A percentile compares a stretch with the other conserved stretches of the same genome.
Evolutionary conservation across 2,329 filamentous ascomycete species (phyloP).

Genomic region (Scytalidium sp.): DNA sequence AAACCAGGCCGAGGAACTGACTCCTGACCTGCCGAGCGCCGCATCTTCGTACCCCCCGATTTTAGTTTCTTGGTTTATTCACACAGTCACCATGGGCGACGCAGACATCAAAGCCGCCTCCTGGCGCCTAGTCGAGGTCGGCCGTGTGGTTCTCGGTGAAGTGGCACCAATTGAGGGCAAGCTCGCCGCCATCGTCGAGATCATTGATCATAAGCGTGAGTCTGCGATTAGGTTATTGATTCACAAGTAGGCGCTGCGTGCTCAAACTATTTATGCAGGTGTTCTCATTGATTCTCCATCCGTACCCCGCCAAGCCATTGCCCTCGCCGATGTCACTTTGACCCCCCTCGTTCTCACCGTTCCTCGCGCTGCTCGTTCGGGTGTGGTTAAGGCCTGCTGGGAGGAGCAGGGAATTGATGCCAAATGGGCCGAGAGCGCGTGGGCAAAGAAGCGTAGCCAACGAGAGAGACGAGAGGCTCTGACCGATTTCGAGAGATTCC

Average conservation of each 20-base stretch:
- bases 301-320: slow-evolving; percentile 82
- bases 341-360: slow-evolving; percentile 88
- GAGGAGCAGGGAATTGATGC: slow-evolving; percentile 85
- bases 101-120: slow-evolving; percentile 76
- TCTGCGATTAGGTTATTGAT: slow-evolving; percentile 49
- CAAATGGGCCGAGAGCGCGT: slow-evolving; percentile 89
- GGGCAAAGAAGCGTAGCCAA: slow-evolving; percentile 90
- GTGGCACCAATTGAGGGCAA: slow-evolving; percentile 76
- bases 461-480: slow-evolving; percentile 83
- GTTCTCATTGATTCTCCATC: slow-evolving; percentile 95
- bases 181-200: slow-evolving; percentile 94
- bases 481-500: slow-evolving; percentile 99
- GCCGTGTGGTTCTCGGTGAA: slow-evolving; percentile 92
- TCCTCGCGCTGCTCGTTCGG: slow-evolving; percentile 79
- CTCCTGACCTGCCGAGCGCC: too few relatives aligned
- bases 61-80: background rate
- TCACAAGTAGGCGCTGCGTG: too few relatives aligned
- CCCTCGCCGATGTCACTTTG: slow-evolving; percentile 81
- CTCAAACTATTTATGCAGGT: too few relatives aligned
- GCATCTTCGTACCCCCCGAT: background rate
- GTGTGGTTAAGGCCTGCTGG: slow-evolving; percentile 84
- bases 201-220: slow-evolving; percentile 99
- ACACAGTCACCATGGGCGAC: slow-evolving; percentile 71
- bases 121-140: slow-evolving; percentile 98
- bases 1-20: background rate